A percentile compares a stretch with the other conserved stretches of the same genome.
Conservation (phyloP, 257 asterid species). For the Penstemon davidsonii region DNA sequence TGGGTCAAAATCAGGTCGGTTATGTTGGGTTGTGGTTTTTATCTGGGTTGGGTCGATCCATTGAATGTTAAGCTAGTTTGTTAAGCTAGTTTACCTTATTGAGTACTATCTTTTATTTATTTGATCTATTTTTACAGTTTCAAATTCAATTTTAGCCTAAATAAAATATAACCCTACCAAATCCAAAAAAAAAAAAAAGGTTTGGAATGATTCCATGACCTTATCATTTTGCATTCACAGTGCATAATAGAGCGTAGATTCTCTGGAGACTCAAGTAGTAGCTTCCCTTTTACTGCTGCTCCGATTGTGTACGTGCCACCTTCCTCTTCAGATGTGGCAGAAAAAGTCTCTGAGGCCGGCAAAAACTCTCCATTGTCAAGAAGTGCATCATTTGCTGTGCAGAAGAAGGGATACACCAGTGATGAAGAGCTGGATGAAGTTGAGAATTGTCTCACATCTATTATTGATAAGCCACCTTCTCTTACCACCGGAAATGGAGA, state of each 20-base stretch:
- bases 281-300: conserved; percentile 82
- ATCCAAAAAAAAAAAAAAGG: too few species aligned
- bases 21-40: too few species aligned
- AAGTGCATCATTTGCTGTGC: conserved; percentile 62
- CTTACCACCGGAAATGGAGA: conserved; percentile 38
- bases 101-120: too few species aligned
- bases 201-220: background rate
- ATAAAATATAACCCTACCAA: too few species aligned
- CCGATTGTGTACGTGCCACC: conserved; percentile 65
- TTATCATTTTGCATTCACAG: conserved; percentile 43
- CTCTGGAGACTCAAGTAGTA: conserved; percentile 43
- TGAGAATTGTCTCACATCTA: conserved; percentile 58
- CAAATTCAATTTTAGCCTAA: too few species aligned
- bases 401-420: conserved; percentile 90
- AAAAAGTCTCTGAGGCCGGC: conserved; percentile 59
- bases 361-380: conserved; percentile 44
- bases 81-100: too few species aligned
- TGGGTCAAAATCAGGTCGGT: too few species aligned
- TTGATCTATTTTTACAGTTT: too few species aligned
- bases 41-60: too few species aligned
- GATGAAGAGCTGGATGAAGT: conserved; percentile 88
- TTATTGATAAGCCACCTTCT: conserved; percentile 45
- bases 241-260: conserved; percentile 63
- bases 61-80: too few species aligned
- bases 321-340: conserved; percentile 53